Base-by-base conservation (phyloP, 2,329 filamentous ascomycete species). In the Fusarium anguioides region DNA sequence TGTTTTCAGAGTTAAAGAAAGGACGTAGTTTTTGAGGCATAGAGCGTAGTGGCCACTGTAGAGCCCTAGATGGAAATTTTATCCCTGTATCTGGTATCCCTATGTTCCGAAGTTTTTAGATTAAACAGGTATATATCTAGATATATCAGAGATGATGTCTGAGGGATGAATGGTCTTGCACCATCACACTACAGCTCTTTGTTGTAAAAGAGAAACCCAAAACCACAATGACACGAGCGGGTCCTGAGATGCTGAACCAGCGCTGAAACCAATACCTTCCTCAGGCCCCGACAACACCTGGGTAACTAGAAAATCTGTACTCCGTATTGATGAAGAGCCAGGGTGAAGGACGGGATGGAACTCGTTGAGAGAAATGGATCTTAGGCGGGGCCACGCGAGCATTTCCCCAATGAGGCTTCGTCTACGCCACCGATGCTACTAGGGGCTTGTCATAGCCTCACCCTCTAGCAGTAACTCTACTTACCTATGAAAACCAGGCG, bases 331-430 rank as follows among this genome's bases (percentile, higher is more conserved):
- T n/a, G n/a, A n/a, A n/a, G n/a, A n/a, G n/a, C n/a, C n/a, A n/a
- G n/a, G n/a, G n/a, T n/a, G n/a, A 26, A 26, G 24, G 24, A 9
- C 24, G 24, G 29, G 29, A 12, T 41, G 24, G 15, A 49, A 24
- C 10, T n/a, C 21, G 15, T 15, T 42, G 37, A 42, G 39, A 17
- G 35, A 24, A 29, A 48, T 31, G 41, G 27, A 46, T 39, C 41
- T 50, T 33, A 48, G 55, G 54, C 41, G 48, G 48, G 27, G 56
- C 70, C 71, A 73, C 71, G 67, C 71, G 71, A 73, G 57, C 71
- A 73, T 41, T 73, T 73, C 67, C 71, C 71, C 56, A 60, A 73
- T 69, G 46, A 59, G 58, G 61, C 39, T 47, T 14, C 46, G 33
- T 35, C 26, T 26, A 42, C 54, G 50, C 64, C 60, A 39, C 60